Evolutionary conservation across 805 yeast species (phyloP), one percentile per base, ranked within the genome.

Genomic region (Huiozyma sinensis): DNA sequence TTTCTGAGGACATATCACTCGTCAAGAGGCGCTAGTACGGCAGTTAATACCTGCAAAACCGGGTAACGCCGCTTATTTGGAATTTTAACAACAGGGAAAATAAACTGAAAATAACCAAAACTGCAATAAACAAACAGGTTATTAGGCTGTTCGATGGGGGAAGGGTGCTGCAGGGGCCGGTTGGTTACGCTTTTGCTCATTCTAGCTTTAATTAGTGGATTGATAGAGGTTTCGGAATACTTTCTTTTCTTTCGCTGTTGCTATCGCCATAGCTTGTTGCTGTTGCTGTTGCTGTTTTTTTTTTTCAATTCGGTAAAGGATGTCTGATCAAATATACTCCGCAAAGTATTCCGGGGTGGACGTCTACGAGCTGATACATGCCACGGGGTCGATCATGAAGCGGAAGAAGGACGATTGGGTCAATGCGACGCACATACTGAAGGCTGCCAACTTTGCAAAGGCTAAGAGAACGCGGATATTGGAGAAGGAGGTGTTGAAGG

Each of bases 361-460:
- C 58, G 90, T 89, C 47, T 94, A 83, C 67, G 84, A 89, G 67
- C 71, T 79, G 51, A 65, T 75, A 17, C 75, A 75, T 51, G 73
- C 79, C 38, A 77, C 80, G 32, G 78, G 82, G 17, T 83, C 89
- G 13, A 79, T 83, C 10, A 83, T 83, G 92, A 72, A 88, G 61
- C 66, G 92, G 44, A 78, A 81, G 50, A 66, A 70, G 33, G 92
- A 83, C 58, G 81, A 81, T 44, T 83, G 89, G 89, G 85, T 83
- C 48, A 89, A 89, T 64, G 97, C 97, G 8, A 89, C 97, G 27
- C 97, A 90, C 60, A 86, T 89, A 40, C 70, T 89, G 50, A 90
- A 90, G 61, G 89, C 90, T 35, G 95, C 97, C 40, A 81, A 85
- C 60, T 87, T 88, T 61, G 95, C 95, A 44, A 89, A 89, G 64